These are phyloP conservation scores for Theileria orientalis DNA, from an alignment of 169 alveolate genomes.

Conservation along the genomic window DNA sequence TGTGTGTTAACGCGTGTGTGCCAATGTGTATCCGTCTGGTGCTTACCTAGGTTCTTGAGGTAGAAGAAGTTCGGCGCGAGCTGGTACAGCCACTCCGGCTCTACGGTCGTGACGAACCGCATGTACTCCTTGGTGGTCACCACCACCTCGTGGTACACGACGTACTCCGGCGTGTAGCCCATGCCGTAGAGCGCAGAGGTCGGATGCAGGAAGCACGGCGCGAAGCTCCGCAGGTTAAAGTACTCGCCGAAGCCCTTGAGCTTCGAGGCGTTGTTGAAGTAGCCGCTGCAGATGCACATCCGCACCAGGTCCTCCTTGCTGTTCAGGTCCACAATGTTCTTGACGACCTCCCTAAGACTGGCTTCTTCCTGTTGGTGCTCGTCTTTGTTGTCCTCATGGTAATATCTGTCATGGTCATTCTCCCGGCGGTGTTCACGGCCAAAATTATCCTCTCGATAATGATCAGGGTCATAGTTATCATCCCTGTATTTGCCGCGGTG, in stretches of 20 bases:
- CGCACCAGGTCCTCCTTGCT: constrained; percentile 76
- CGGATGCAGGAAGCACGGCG: constrained; percentile 98
- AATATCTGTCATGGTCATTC: not conserved
- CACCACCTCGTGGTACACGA: constrained; percentile 98
- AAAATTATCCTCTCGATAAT: no score
- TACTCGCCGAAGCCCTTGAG: constrained; percentile 98
- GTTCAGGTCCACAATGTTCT: constrained; percentile 44
- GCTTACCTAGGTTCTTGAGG: constrained; percentile 66
- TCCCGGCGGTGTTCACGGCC: no score
- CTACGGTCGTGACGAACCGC: constrained; percentile 97
- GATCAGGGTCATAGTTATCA: not conserved
- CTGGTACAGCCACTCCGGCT: constrained; percentile 97
- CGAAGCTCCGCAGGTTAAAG: constrained; percentile 95
- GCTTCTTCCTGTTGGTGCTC: constrained; percentile 63
- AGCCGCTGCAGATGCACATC: constrained; percentile 97
- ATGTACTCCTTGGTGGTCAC: constrained; percentile 98
- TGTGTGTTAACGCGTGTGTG: not conserved
- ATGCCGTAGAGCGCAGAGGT: constrained; percentile 96
- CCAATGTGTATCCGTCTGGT: not conserved
- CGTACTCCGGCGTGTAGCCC: constrained; percentile 99
- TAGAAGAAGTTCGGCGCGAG: constrained; percentile 83
- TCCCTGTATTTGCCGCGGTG: constrained; percentile 87
- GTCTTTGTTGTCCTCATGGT: constrained; percentile 2
- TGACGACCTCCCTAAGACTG: constrained; percentile 59
- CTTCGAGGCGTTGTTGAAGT: constrained; percentile 99